Percentiles rank a stretch among this genome's conserved stretches.
phyloP scores from a whole-genome alignment of 2,329 filamentous ascomycete species.

The Aureobasidium melanogenum region DNA sequence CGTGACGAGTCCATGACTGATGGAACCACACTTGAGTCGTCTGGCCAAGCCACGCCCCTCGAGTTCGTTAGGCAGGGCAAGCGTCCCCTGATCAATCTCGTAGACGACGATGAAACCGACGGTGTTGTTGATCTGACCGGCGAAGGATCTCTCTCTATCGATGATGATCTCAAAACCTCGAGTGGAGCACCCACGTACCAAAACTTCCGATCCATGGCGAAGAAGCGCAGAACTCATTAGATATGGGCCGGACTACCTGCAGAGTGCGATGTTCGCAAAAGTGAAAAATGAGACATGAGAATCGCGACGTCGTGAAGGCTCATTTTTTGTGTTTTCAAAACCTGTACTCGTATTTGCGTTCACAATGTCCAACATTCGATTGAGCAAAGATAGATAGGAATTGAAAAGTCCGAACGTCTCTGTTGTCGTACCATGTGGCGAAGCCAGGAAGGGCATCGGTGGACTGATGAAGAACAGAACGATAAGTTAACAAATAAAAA shows the following conservation, averaged over 20 bases:
- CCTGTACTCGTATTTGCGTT: neutral
- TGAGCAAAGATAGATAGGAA: neutral
- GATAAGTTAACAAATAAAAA: neutral
- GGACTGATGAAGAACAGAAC: too few relatives aligned
- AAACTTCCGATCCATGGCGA: neutral
- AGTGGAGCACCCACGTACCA: neutral
- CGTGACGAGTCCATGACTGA: slow-evolving; percentile 5
- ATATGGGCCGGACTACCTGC: neutral
- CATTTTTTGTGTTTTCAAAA: neutral
- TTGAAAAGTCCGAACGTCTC: neutral
- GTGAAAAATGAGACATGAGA: neutral
- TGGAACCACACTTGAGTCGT: slow-evolving; percentile 1
- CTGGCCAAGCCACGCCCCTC: neutral
- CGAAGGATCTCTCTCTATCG: neutral
- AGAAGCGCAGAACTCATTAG: slow-evolving; percentile 9
- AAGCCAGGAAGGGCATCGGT: too few relatives aligned
- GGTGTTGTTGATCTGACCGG: neutral
- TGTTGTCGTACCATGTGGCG: neutral
- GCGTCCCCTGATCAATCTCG: neutral
- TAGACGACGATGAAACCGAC: neutral
- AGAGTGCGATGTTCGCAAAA: neutral
- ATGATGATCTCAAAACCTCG: neutral
- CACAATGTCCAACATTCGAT: neutral
- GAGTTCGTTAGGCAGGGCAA: neutral
- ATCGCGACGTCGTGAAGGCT: neutral